Percentiles rank a stretch among this genome's conserved stretches.
Evolutionary conservation across 139 green algal species (phyloP).

Genomic region (Zygnema circumcarinatum): DNA sequence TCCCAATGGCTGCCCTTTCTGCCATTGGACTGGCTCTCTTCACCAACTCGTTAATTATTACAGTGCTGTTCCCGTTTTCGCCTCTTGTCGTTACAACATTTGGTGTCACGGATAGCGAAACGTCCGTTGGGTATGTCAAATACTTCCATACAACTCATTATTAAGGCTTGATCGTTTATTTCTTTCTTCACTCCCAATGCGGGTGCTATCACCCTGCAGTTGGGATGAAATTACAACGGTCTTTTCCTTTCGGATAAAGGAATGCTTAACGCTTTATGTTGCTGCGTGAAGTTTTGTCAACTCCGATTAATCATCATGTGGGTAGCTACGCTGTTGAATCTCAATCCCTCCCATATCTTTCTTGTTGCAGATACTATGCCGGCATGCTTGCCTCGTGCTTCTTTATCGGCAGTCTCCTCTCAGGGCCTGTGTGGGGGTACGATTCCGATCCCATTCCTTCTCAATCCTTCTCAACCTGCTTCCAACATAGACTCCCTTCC

Average conservation of each 20-base stretch:
- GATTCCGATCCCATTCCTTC: neutral
- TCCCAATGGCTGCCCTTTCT: neutral
- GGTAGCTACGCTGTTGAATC: too few species aligned
- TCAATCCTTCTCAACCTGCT: neutral
- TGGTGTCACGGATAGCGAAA: constrained; percentile 12
- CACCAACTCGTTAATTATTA: constrained; percentile 25
- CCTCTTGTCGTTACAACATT: constrained; percentile 25
- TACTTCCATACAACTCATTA: too few species aligned
- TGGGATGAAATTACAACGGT: too few species aligned
- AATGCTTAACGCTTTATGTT: too few species aligned
- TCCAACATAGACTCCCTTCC: neutral
- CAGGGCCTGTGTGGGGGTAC: constrained; percentile 44
- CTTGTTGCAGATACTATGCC: constrained; percentile 57
- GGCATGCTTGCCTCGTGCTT: constrained; percentile 41
- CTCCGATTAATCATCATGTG: too few species aligned
- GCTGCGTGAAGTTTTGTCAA: too few species aligned
- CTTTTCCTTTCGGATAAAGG: too few species aligned
- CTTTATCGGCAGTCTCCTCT: constrained; percentile 28
- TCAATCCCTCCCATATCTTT: too few species aligned
- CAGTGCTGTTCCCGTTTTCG: constrained; percentile 31
- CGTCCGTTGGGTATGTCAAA: neutral
- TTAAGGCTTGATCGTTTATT: too few species aligned
- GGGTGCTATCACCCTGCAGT: too few species aligned
- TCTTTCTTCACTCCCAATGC: too few species aligned
- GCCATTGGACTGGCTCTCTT: constrained; percentile 2